Conservation (phyloP, 257 asterid genomes). For the Ocimum tenuiflorum region DNA sequence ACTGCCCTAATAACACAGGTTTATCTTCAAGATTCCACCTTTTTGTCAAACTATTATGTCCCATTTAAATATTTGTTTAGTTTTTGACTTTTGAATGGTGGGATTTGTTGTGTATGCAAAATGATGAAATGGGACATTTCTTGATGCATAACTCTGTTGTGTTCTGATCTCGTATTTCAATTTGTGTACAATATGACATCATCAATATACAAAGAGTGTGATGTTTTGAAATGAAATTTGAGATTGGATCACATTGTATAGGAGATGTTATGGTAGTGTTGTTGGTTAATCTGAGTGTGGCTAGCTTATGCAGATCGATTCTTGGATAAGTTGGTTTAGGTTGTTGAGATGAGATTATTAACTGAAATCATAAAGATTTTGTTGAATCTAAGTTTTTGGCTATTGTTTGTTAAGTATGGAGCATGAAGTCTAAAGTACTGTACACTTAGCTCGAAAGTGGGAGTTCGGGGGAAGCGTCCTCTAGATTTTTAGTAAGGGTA, state of each 20-base stretch:
- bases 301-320: neutral
- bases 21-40: neutral
- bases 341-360: neutral
- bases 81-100: neutral
- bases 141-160: neutral
- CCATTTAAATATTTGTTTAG: neutral
- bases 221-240: neutral
- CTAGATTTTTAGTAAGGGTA: too few relatives aligned
- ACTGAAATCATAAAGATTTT: neutral
- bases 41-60: neutral
- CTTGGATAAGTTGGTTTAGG: neutral
- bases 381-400: neutral
- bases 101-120: neutral
- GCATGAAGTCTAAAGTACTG: too few relatives aligned
- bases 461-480: too few relatives aligned
- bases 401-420: too few relatives aligned
- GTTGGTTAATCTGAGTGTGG: neutral
- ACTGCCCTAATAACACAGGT: slow-evolving; percentile 43
- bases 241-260: neutral
- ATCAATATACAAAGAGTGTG: neutral
- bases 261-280: neutral
- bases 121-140: slow-evolving; percentile 1
- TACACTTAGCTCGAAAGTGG: too few relatives aligned
- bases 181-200: neutral
- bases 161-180: neutral